phyloP scores from a whole-genome alignment of 352 stramenopile species.

The Globisporangium nodosum region DNA sequence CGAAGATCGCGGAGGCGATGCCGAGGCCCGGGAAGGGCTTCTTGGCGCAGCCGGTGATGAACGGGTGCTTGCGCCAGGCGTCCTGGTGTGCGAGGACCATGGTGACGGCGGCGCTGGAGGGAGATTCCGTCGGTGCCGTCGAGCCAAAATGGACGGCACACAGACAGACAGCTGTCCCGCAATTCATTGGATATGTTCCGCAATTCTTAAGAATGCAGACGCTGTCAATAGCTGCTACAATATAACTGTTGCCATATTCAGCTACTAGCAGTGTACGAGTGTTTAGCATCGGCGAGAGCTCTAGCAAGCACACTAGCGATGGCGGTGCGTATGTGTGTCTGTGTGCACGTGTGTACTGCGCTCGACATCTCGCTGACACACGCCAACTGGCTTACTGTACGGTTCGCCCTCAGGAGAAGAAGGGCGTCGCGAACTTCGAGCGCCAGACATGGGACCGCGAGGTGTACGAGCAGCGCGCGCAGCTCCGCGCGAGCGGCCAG shows the following conservation, averaged over 20 bases:
- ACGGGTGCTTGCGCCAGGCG: conserved; percentile 85
- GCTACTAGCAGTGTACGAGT: too few species aligned
- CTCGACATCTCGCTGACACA: neutral
- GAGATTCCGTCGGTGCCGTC: conserved; percentile 12
- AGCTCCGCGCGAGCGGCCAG: conserved; percentile 67
- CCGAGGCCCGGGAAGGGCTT: conserved; percentile 82
- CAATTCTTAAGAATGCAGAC: neutral
- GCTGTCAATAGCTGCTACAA: too few species aligned
- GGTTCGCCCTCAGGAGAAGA: conserved; percentile 28
- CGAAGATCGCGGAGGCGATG: conserved; percentile 72
- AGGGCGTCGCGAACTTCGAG: conserved; percentile 76
- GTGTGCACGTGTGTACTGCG: neutral
- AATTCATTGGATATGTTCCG: neutral
- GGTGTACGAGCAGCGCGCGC: conserved; percentile 72
- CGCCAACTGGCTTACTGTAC: neutral
- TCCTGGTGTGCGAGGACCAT: conserved; percentile 87
- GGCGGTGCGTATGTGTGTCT: conserved; percentile 6
- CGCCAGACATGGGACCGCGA: conserved; percentile 80
- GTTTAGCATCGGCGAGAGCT: too few species aligned
- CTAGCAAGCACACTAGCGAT: neutral
- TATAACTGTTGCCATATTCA: too few species aligned
- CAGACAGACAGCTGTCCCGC: too few species aligned
- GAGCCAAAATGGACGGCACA: neutral
- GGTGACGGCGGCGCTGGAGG: neutral
- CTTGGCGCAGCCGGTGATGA: conserved; percentile 77